A percentile compares a stretch with the other conserved stretches of the same genome.
Evolutionary conservation across 345 rosid genomes (phyloP).

Genomic region (Citrus glauca): DNA sequence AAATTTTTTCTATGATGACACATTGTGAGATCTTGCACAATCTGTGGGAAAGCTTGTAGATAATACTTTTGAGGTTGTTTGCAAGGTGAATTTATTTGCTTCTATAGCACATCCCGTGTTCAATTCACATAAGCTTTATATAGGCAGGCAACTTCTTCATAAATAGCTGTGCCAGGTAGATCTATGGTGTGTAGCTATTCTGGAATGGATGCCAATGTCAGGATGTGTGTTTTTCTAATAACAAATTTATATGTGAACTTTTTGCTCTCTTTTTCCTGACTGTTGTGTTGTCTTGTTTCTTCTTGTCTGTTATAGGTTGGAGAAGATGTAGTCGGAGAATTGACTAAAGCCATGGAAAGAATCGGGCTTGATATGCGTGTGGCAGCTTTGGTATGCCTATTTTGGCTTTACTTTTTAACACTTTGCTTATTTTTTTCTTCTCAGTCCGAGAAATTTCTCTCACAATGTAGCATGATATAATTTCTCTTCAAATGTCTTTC

Average conservation of each 20-base stretch:
- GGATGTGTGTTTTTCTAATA: background rate
- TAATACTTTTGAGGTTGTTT: background rate
- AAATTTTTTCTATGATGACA: background rate
- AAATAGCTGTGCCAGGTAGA: background rate
- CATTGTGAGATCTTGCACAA: background rate
- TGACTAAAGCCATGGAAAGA: constrained; percentile 75
- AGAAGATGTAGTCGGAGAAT: constrained; percentile 77
- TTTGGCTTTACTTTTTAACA: background rate
- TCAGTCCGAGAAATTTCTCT: background rate
- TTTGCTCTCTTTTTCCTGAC: background rate
- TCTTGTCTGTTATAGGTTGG: constrained; percentile 53
- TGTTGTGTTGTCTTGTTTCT: constrained; percentile 3
- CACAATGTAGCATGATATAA: background rate
- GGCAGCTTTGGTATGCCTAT: constrained; percentile 66
- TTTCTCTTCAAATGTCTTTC: background rate
- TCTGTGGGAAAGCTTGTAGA: background rate
- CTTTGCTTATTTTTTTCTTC: background rate
- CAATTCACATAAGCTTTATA: background rate
- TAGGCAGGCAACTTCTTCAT: background rate
- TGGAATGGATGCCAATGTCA: background rate
- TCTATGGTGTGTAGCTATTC: background rate
- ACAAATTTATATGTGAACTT: background rate
- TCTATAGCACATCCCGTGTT: background rate
- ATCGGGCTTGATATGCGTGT: constrained; percentile 78
- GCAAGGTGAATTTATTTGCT: background rate